Percentiles rank a stretch among this genome's conserved stretches.
Conservation (phyloP, 306 rosid species). For the Gastrolobium villosum region DNA sequence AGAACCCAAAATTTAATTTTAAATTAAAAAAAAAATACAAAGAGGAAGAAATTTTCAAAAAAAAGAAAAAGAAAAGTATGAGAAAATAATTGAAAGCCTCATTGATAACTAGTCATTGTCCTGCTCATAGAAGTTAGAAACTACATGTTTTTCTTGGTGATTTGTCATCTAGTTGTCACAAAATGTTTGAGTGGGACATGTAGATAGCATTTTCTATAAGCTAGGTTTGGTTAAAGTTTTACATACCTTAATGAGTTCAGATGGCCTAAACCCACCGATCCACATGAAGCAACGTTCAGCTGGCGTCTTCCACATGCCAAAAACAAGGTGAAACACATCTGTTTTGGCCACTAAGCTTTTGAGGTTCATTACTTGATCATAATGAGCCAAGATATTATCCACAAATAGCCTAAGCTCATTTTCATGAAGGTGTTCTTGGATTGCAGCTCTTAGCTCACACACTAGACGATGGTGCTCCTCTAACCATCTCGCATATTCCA, state of each 20-base stretch:
- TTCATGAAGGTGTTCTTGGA: slow-evolving; percentile 82
- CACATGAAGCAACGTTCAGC: slow-evolving; percentile 96
- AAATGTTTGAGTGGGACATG: slow-evolving; percentile 1
- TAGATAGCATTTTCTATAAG: neutral
- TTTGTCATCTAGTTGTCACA: slow-evolving; percentile 48
- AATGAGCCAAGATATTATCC: slow-evolving; percentile 80
- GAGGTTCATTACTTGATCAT: slow-evolving; percentile 74
- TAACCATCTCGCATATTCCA: slow-evolving; percentile 85
- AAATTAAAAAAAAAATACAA: neutral
- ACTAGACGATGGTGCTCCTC: slow-evolving; percentile 86
- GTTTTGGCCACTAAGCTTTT: slow-evolving; percentile 79
- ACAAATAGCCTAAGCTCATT: slow-evolving; percentile 83
- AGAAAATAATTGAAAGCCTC: neutral
- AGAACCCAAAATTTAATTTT: neutral
- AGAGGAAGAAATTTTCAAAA: neutral
- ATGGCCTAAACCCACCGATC: slow-evolving; percentile 95
- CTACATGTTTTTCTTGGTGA: neutral
- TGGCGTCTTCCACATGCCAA: slow-evolving; percentile 95
- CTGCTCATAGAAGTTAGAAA: neutral
- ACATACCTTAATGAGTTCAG: slow-evolving; percentile 90
- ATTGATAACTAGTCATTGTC: neutral
- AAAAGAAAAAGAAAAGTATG: neutral
- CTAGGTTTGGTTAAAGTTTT: neutral
- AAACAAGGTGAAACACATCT: slow-evolving; percentile 84
- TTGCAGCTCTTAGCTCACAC: slow-evolving; percentile 87